Percentiles rank a stretch among this genome's conserved stretches.
These are phyloP conservation scores for Mytilinidion resinicola DNA, from an alignment of 495 filamentous ascomycete species.

Conservation along the genomic window DNA sequence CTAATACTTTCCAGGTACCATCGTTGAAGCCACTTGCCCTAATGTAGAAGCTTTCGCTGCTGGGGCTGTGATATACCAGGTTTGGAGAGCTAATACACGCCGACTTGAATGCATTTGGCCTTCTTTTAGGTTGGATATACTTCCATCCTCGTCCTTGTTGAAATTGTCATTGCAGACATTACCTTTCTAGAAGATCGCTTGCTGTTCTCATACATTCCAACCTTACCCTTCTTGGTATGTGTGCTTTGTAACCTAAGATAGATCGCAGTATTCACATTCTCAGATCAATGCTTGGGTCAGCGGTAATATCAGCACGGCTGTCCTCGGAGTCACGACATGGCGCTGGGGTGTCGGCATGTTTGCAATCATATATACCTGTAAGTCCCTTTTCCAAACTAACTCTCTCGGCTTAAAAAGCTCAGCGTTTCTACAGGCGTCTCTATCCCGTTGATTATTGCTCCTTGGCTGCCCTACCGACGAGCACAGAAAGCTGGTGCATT, in stretches of 20 bases:
- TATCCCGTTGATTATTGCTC: constrained; percentile 41
- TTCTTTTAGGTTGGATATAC: constrained; percentile 52
- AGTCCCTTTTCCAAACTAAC: neutral
- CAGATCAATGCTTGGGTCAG: constrained; percentile 52
- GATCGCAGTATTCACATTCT: neutral
- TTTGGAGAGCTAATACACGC: constrained; percentile 10
- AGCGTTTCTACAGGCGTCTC: constrained; percentile 49
- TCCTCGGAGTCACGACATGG: constrained; percentile 44
- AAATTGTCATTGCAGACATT: constrained; percentile 49
- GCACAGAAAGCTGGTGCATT: constrained; percentile 38
- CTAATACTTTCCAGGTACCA: constrained; percentile 35
- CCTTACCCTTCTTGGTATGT: constrained; percentile 44
- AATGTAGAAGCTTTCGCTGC: constrained; percentile 41
- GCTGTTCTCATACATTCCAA: constrained; percentile 50
- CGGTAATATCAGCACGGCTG: constrained; percentile 43
- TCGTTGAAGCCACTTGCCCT: constrained; percentile 37
- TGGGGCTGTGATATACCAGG: constrained; percentile 49
- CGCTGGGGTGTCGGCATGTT: constrained; percentile 41
- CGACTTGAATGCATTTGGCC: too few relatives aligned
- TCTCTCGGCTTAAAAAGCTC: constrained; percentile 50
- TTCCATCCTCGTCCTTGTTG: constrained; percentile 46
- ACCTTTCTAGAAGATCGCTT: constrained; percentile 50
- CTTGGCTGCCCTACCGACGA: constrained; percentile 38
- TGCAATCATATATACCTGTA: neutral
- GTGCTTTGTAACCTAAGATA: neutral